Base-by-base conservation (phyloP, 345 rosid genomes). In the Salix arbutifolia region DNA sequence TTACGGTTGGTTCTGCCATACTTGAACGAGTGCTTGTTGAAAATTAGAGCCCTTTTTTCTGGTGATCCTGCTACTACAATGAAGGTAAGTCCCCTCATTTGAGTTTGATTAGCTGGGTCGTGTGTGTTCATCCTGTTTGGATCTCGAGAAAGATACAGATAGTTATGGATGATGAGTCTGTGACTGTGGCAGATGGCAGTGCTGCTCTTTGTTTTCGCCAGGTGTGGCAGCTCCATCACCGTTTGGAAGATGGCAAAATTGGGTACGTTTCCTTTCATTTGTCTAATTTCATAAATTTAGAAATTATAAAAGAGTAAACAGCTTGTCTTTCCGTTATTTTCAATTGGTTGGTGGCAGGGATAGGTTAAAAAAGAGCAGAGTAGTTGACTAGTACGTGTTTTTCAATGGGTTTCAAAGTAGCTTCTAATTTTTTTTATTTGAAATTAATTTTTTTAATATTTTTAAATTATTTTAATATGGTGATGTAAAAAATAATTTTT, bases 31-130 rank as follows among this genome's bases (percentile, higher is more conserved):
- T 86, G 87, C 77, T 70, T 93, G 9, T 33, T 87, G 75, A 93
- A 87, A 79, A 81, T 93, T 23, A 89, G 81, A 79, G 90, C 97
- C 53, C 92, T 94, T 65, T 92, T 93, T 81, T 90, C 95, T 46
- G 99, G 98, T 62, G 98, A 96, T 77, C 95, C 99, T 67, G 83
- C 89, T 10, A 92, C 95, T 31, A 93, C 98, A 0, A 93, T 96
- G 90, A 96, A 93, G 94, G 99, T 91, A 83, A 77, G 28, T 33
- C 21, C 64, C 38, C 37, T 69, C 3, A 12, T 21, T 52, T 26
- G 12, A 18, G 18, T 73, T 67, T 25, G 11, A 17, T 35, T 6
- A 2, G 26, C 21, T 35, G 33, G 31, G 5, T n/a, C 8, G 14
- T 14, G 19, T n/a, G 21, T 12, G 1, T 31, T 18, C 25, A 40